Conservation (phyloP, 2,329 filamentous ascomycete genomes). For the Colletotrichum musicola region DNA sequence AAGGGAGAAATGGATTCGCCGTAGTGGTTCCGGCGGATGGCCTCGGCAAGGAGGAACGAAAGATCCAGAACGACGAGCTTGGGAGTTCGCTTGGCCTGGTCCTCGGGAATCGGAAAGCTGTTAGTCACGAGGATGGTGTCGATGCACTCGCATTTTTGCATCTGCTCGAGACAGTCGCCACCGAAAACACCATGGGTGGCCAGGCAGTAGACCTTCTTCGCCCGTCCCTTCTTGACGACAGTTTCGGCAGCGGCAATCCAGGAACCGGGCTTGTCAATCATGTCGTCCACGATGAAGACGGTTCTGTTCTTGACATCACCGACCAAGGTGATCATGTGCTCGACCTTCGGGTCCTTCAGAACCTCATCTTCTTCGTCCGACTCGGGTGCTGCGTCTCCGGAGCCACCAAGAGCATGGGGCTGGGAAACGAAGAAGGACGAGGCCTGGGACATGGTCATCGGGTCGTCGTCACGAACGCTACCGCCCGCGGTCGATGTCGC, state of each 20-base stretch:
- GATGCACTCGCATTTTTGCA: constrained; percentile 94
- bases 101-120: constrained; percentile 89
- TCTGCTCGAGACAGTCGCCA: constrained; percentile 86
- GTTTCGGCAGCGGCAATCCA: constrained; percentile 99
- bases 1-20: constrained; percentile 83
- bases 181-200: constrained; percentile 97
- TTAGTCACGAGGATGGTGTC: constrained; percentile 96
- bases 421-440: constrained; percentile 84
- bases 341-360: constrained; percentile 82
- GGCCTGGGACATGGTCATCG: constrained; percentile 83
- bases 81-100: constrained; percentile 76
- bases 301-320: constrained; percentile 90
- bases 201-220: constrained; percentile 97
- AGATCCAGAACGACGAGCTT: constrained; percentile 94
- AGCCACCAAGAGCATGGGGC: constrained; percentile 81
- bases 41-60: constrained; percentile 88
- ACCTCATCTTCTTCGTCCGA: constrained; percentile 95
- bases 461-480: constrained; percentile 77
- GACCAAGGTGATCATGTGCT: constrained; percentile 97
- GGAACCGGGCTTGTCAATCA: constrained; percentile 97
- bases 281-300: constrained; percentile 97
- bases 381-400: constrained; percentile 83
- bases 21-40: constrained; percentile 95
- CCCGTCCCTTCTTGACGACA: constrained; percentile 90
- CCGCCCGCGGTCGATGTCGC: constrained; percentile 77